Evolutionary conservation across 108 stramenopile genomes (phyloP), one percentile per base, ranked within the genome.

Genomic region (Cyclotella distinguenda): DNA sequence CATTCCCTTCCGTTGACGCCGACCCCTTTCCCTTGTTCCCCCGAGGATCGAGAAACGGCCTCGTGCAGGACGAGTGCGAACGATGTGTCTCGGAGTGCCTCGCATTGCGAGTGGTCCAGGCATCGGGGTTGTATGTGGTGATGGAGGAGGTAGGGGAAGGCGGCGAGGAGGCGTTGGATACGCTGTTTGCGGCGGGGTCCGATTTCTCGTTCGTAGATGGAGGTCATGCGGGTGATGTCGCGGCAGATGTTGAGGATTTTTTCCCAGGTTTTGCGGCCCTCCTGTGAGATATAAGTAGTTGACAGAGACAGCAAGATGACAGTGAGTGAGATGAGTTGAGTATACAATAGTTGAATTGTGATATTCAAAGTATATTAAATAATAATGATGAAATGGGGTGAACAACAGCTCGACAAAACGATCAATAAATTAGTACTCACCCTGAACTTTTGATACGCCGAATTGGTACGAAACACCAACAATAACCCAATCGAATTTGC

Each of bases 231-330:
- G 19, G 88, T 86, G 25, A 93, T 47, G 61, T 94, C 90, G 5
- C 95, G 77, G 22, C 80, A 68, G 7, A 62, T 64, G 70, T 73
- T 74, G 40, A 83, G 62, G 22, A 96, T 66, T 38, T 83, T 69
- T 60, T 93, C 88, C 93, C 93, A 96, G 19, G 91, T 87, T 64
- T 86, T 84, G 39, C 93, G 80, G 45, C 95, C 95, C 63, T 96
- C 95, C 82, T 82, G 79, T 54, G 48, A 47, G 74, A 65, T 8
- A 6, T 21, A 18, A 33, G 25, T 33, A 18, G 32, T 22, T 3
- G 6, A 34, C 49, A 46, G 13, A 28, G 46, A 22, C 23, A 27
- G 7, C 6, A 33, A 38, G 31, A 12, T 26, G n/a, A 62, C 11
- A 62, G 4, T 23, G 3, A 1, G 19, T 44, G 7, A 16, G 45